A percentile compares a stretch with the other conserved stretches of the same genome.
Conservation (phyloP, 2,329 filamentous ascomycete genomes). For the Akanthomyces dipterigenus region DNA sequence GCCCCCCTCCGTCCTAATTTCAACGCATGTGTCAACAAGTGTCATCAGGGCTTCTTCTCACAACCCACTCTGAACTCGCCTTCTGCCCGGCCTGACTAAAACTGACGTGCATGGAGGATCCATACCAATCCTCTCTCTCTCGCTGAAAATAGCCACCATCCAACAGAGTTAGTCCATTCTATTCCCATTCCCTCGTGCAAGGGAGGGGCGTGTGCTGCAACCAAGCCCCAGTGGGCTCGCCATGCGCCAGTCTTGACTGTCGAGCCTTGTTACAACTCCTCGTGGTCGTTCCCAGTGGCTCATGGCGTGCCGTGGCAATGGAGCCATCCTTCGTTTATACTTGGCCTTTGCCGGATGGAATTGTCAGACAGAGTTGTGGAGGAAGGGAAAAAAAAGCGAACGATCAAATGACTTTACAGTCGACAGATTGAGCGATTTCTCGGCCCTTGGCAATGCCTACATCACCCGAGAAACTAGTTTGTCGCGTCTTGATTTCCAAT, state of each 20-base stretch:
- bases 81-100: conserved; percentile 5
- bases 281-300: conserved; percentile 2
- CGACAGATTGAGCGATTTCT: not conserved
- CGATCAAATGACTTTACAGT: not conserved
- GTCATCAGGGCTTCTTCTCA: not conserved
- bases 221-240: not conserved
- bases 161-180: not conserved
- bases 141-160: not conserved
- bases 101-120: conserved; percentile 8
- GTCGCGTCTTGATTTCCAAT: not conserved
- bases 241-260: not conserved
- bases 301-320: not conserved
- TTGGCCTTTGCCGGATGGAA: not conserved
- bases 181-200: not conserved
- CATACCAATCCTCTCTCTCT: not conserved
- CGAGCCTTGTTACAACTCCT: not conserved
- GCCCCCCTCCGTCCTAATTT: not conserved
- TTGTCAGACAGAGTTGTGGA: not conserved
- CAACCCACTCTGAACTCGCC: not conserved
- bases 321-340: not conserved
- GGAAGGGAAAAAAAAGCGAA: not conserved
- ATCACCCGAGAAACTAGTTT: not conserved
- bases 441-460: not conserved
- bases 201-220: not conserved
- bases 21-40: not conserved